Evolutionary conservation across 768 basidiomycete species (phyloP).

Genomic region (Rhodosporidiobolus odoratus): DNA sequence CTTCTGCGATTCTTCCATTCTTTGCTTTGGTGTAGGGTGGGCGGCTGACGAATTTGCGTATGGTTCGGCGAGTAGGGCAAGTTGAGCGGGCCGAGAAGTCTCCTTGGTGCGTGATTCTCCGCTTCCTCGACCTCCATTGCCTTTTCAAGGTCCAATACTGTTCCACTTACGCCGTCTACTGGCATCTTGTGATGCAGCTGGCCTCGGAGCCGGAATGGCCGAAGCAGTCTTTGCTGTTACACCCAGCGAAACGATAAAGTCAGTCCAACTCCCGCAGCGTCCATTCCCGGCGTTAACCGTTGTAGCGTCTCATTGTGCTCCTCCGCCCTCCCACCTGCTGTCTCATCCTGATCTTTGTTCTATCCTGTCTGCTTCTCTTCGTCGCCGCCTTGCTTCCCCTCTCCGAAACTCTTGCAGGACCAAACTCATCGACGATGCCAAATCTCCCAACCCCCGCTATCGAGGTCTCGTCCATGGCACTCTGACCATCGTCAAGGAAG

Average conservation of each 20-base stretch:
- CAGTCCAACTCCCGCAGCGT: too few relatives aligned
- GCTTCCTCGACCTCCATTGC: not conserved
- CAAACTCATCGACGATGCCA: slow-evolving; percentile 91
- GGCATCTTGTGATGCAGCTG: slow-evolving; percentile 44
- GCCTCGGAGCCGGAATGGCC: slow-evolving; percentile 69
- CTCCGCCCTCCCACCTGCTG: too few relatives aligned
- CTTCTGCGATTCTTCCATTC: not conserved
- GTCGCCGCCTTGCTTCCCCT: not conserved
- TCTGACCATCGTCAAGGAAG: slow-evolving; percentile 67
- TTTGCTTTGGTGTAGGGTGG: not conserved
- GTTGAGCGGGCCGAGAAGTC: slow-evolving; percentile 75
- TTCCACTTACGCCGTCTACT: not conserved
- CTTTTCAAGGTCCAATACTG: too few relatives aligned
- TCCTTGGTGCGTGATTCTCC: slow-evolving; percentile 58
- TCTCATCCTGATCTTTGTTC: slow-evolving; percentile 9
- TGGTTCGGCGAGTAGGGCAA: slow-evolving; percentile 61
- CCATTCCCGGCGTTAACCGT: too few relatives aligned
- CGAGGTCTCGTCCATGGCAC: slow-evolving; percentile 84
- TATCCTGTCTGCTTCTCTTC: not conserved
- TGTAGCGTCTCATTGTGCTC: too few relatives aligned
- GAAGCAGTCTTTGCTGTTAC: slow-evolving; percentile 90
- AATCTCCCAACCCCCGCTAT: slow-evolving; percentile 75
- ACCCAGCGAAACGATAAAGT: slow-evolving; percentile 98
- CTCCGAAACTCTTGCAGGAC: slow-evolving; percentile 63
- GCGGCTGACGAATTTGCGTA: not conserved